Evolutionary conservation across 2,329 filamentous ascomycete genomes (phyloP), one percentile per base, ranked within the genome.

Genomic region (Berkeleyomyces basicola): DNA sequence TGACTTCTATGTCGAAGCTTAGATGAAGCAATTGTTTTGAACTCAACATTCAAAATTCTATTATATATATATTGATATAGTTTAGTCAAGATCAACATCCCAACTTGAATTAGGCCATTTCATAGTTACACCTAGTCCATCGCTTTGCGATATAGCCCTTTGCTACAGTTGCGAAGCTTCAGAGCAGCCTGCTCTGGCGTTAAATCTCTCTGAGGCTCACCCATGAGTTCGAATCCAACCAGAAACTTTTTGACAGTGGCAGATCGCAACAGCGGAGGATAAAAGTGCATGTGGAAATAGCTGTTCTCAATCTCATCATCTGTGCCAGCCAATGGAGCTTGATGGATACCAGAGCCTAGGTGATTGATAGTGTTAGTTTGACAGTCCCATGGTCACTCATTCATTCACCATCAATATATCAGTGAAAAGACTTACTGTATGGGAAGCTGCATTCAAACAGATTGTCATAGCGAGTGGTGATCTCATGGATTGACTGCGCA

Each of bases 211-310:
- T 99, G 93, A n/a, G 93, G 92, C 75, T 99, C 93, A 1, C 88
- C 93, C 82, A 99, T 83, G 75, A 99, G 80, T 75, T 99, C 93
- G 72, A 95, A 97, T 0, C 93, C 93, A 42, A 99, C 93, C 61
- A 97, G 74, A 75, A 97, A 99, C 76, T 99, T 99, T 68, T 88
- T 85, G 57, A 99, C 91, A 0, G 90, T 96, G 2, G 93, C 91
- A 57, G 90, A 96, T 63, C 93, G 84, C 67, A 99, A 78, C 57
- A 99, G 78, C 10, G 93, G 93, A 49, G 93, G 93, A 72, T 96
- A 97, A 74, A 99, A 99, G 76, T 99, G 93, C 77, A 99, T 86
- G 73, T 99, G 93, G 71, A 99, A 84, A 74, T 95, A 92, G 67
- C 88, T 90, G 65, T 84, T 84, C 68, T 96, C 87, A 61, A 92